phyloP scores from a whole-genome alignment of 148 eudicot species.

The Chenopodium berlandieri region DNA sequence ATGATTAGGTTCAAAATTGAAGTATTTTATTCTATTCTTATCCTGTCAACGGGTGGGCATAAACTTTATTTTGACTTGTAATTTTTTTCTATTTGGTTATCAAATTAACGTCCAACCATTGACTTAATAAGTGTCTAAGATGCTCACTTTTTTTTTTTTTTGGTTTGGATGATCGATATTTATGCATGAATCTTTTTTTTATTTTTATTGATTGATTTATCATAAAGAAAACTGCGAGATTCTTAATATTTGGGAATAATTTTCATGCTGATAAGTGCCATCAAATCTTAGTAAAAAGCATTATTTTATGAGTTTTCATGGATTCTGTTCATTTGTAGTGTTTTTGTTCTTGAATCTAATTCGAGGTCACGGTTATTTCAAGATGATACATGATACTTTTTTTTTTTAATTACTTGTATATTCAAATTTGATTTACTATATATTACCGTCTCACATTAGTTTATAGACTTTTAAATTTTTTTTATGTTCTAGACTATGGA shows the following conservation, averaged over 20 bases:
- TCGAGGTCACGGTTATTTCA: neutral
- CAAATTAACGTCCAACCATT: neutral
- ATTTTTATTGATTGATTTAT: slow-evolving; percentile 1
- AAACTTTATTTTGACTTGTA: slow-evolving; percentile 3
- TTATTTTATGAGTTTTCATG: too few relatives aligned
- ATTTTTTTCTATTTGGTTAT: neutral
- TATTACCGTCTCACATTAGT: too few relatives aligned
- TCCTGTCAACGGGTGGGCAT: slow-evolving; percentile 22
- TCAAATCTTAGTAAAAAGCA: neutral
- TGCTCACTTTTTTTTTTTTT: slow-evolving; percentile 8
- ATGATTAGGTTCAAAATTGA: neutral
- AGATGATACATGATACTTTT: neutral
- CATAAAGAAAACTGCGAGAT: neutral
- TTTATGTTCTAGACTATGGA: too few relatives aligned
- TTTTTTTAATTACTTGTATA: too few relatives aligned
- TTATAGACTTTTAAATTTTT: too few relatives aligned
- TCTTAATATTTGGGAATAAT: slow-evolving; percentile 21
- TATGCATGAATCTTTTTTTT: slow-evolving; percentile 14
- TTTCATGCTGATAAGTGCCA: neutral
- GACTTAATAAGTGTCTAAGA: slow-evolving; percentile 4
- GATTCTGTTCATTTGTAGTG: too few relatives aligned
- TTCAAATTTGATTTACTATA: too few relatives aligned
- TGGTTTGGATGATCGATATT: neutral
- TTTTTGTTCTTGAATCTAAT: too few relatives aligned
- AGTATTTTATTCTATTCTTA: slow-evolving; percentile 13